Evolutionary conservation across 345 rosid genomes (phyloP).

Genomic region (Draba incana): DNA sequence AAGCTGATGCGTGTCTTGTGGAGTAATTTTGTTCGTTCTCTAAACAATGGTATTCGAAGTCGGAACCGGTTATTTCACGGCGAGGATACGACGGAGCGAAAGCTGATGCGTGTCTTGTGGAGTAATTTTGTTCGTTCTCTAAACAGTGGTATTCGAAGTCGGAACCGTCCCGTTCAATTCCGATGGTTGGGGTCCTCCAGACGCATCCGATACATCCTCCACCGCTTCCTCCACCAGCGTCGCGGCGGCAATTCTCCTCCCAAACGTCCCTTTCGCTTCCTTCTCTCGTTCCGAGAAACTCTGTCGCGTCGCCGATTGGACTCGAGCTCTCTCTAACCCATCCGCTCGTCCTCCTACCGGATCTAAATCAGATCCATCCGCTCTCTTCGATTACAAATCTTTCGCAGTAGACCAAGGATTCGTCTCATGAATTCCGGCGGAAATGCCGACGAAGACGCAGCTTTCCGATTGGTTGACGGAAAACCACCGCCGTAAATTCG

Average conservation of each 20-base stretch:
- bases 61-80: no score
- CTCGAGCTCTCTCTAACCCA: constrained; percentile 55
- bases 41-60: no score
- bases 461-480: constrained; percentile 91
- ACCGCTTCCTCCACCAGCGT: constrained; percentile 47
- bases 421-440: constrained; percentile 38
- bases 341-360: constrained; percentile 45
- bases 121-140: no score
- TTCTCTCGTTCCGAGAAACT: constrained; percentile 92
- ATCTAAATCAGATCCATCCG: constrained; percentile 41
- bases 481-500: constrained; percentile 82
- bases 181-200: no score
- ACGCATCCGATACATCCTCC: no score
- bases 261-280: constrained; percentile 69
- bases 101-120: no score
- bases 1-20: constrained; percentile 94
- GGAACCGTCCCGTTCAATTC: no score
- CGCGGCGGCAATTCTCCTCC: constrained; percentile 55
- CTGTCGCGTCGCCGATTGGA: constrained; percentile 94
- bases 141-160: no score
- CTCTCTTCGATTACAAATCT: constrained; percentile 80
- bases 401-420: constrained; percentile 66
- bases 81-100: no score
- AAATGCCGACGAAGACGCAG: constrained; percentile 69
- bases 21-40: constrained; percentile 73